Evolutionary conservation across 192 early-diverging fungal species (phyloP).

Genomic region (Coemansia guatemalensis): DNA sequence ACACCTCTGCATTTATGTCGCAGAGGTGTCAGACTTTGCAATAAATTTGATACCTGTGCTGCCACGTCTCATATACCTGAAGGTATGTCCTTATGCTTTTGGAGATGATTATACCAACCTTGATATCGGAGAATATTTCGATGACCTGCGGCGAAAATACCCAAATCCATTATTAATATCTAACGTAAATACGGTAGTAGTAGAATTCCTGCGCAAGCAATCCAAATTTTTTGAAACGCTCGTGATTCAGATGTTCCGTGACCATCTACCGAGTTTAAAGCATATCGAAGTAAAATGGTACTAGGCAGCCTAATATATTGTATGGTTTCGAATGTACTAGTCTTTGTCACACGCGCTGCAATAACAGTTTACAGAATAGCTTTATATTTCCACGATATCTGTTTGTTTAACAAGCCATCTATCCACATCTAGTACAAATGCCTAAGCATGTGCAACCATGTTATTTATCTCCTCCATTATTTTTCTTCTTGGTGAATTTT

Average conservation of each 20-base stretch:
- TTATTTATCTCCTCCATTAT: conserved; percentile 45
- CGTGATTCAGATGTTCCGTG: background rate
- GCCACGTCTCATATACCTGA: background rate
- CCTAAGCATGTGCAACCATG: conserved; percentile 19
- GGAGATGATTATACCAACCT: background rate
- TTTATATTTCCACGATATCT: background rate
- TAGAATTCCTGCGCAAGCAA: background rate
- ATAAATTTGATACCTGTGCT: background rate
- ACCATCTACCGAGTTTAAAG: background rate
- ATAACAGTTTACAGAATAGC: background rate
- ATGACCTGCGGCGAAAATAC: background rate
- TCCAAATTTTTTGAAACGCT: background rate
- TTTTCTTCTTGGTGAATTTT: conserved; percentile 16
- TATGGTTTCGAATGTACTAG: background rate
- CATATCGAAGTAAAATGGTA: background rate
- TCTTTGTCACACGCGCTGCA: background rate
- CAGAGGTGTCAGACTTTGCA: background rate
- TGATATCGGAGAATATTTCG: background rate
- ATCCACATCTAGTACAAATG: background rate
- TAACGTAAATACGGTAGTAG: background rate
- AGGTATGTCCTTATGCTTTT: background rate
- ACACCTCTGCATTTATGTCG: background rate
- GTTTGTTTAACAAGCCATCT: background rate
- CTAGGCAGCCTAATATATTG: background rate
- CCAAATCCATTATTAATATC: background rate